These are phyloP conservation scores for Monilinia laxa DNA, from an alignment of 2,329 filamentous ascomycete genomes.

Conservation along the genomic window DNA sequence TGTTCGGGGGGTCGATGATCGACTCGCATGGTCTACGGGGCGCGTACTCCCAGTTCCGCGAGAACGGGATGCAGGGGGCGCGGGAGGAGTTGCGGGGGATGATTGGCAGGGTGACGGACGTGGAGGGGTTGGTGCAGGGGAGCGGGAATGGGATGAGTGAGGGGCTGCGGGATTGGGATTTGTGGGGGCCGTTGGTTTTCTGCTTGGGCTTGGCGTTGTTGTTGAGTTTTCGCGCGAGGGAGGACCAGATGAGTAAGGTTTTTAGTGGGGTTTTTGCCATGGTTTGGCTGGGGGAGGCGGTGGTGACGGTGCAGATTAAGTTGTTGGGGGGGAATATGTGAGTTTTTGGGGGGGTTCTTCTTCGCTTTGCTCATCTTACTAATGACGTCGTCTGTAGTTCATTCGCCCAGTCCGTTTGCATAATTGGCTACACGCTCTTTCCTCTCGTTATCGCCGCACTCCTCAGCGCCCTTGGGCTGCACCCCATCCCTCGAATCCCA, in stretches of 20 bases:
- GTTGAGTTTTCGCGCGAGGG: slow-evolving; percentile 76
- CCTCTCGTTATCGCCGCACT: slow-evolving; percentile 90
- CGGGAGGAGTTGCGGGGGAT: slow-evolving; percentile 62
- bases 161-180: slow-evolving; percentile 91
- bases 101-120: slow-evolving; percentile 61
- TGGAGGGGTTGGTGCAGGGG: slow-evolving; percentile 58
- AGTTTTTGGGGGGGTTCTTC: slow-evolving; percentile 44
- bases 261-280: slow-evolving; percentile 97
- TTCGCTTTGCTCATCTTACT: neutral
- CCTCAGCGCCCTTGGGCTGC: slow-evolving; percentile 78
- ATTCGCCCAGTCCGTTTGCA: slow-evolving; percentile 95
- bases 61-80: slow-evolving; percentile 57
- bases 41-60: slow-evolving; percentile 61
- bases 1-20: slow-evolving; percentile 71
- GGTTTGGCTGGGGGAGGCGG: slow-evolving; percentile 94
- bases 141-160: slow-evolving; percentile 71
- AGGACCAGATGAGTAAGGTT: slow-evolving; percentile 80
- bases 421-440: slow-evolving; percentile 98
- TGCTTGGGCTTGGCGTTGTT: slow-evolving; percentile 85
- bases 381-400: slow-evolving; percentile 58
- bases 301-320: slow-evolving; percentile 98
- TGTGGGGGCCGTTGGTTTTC: slow-evolving; percentile 96
- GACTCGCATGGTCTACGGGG: slow-evolving; percentile 58
- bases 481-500: slow-evolving; percentile 79
- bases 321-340: slow-evolving; percentile 95